These are phyloP conservation scores for Solanum pennellii DNA, from an alignment of 257 asterid species.

Conservation along the genomic window DNA sequence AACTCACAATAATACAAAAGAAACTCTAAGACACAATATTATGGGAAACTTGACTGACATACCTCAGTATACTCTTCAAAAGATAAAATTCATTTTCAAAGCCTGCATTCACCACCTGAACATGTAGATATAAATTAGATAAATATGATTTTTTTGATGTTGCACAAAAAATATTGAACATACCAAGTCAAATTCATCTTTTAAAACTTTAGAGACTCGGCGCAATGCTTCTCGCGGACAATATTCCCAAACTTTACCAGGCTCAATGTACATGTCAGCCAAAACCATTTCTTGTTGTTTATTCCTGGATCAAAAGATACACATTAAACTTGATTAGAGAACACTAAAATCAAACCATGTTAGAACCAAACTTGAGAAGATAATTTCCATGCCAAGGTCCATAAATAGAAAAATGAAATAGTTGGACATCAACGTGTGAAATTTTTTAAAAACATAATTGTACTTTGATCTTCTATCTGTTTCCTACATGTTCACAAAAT, in stretches of 20 bases:
- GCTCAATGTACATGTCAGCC: slow-evolving; percentile 75
- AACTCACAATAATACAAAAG: slow-evolving; percentile 20
- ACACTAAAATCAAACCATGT: not conserved
- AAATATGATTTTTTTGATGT: not conserved
- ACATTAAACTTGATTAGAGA: not conserved
- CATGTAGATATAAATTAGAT: slow-evolving; percentile 10
- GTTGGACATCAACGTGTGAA: not conserved
- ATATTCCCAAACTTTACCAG: slow-evolving; percentile 84
- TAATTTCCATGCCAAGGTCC: not conserved
- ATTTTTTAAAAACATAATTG: not conserved
- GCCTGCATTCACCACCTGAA: slow-evolving; percentile 88
- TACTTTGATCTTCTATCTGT: not conserved
- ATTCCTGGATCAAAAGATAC: slow-evolving; percentile 45
- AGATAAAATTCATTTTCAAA: slow-evolving; percentile 83
- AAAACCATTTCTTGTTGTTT: slow-evolving; percentile 87
- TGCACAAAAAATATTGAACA: not conserved
- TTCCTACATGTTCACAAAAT: not conserved
- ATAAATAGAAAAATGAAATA: not conserved
- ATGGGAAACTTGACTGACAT: slow-evolving; percentile 6
- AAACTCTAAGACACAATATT: not conserved
- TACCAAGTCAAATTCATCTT: slow-evolving; percentile 87
- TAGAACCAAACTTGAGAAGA: not conserved
- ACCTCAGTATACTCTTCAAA: slow-evolving; percentile 50
- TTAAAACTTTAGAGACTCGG: slow-evolving; percentile 56
- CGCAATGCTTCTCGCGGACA: slow-evolving; percentile 86